phyloP scores from a whole-genome alignment of 352 stramenopile species.

The Phytophthora hybrid region DNA sequence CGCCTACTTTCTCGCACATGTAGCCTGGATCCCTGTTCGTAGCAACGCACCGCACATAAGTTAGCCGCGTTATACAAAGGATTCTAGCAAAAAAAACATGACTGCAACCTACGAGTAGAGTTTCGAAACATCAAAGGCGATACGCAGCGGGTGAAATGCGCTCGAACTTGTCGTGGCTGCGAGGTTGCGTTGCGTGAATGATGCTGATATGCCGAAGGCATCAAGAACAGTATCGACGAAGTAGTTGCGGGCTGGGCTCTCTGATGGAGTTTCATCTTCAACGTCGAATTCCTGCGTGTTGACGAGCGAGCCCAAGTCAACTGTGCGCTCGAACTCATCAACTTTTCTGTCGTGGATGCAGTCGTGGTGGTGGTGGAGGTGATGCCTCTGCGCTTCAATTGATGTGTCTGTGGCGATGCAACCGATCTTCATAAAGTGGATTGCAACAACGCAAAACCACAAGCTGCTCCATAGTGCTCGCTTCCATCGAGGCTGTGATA shows the following conservation, averaged over 20 bases:
- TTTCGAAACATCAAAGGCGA: constrained; percentile 82
- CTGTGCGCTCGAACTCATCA: constrained; percentile 51
- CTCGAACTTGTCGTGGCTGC: constrained; percentile 24
- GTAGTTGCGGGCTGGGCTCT: constrained; percentile 22
- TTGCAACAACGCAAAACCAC: not conserved
- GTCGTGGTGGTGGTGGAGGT: constrained; percentile 70
- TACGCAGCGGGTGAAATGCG: constrained; percentile 76
- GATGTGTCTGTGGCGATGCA: not conserved
- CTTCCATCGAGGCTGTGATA: not conserved
- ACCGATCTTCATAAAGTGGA: not conserved
- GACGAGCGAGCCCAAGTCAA: constrained; percentile 50
- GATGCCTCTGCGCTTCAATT: not conserved
- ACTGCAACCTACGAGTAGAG: constrained; percentile 53
- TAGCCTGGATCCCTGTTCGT: constrained; percentile 63
- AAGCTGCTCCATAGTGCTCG: constrained; percentile 1
- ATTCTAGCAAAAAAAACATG: constrained; percentile 14
- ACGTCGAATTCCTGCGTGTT: constrained; percentile 40
- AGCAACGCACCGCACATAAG: too few relatives aligned
- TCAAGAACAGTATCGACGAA: constrained; percentile 56
- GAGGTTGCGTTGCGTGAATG: constrained; percentile 41
- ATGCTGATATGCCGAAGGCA: constrained; percentile 40
- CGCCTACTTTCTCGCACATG: constrained; percentile 59
- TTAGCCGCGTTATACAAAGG: not conserved
- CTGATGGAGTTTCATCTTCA: constrained; percentile 19
- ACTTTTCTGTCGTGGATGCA: constrained; percentile 81